phyloP scores from a whole-genome alignment of 306 rosid species.

The Rubus parviflorus region DNA sequence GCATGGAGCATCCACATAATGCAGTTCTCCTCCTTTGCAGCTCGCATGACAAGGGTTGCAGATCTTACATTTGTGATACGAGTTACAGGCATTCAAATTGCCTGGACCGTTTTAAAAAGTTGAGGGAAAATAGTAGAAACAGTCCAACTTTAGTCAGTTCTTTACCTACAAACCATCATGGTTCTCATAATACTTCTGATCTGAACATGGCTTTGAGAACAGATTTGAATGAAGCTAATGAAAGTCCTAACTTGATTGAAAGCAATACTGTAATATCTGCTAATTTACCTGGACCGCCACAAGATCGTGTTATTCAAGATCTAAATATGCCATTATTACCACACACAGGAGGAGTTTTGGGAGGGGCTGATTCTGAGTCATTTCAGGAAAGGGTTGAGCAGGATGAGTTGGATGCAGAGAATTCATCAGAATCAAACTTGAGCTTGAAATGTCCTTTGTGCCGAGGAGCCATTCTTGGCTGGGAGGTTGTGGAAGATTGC shows the following conservation, averaged over 20 bases:
- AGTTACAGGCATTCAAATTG: conserved; percentile 99
- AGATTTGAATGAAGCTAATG: conserved; percentile 64
- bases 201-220: conserved; percentile 49
- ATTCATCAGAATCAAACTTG: conserved; percentile 57
- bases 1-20: conserved; percentile 99
- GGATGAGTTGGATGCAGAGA: conserved; percentile 58
- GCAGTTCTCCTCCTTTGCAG: conserved; percentile 97
- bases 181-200: conserved; percentile 63
- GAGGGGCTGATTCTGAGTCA: conserved; percentile 71
- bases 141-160: conserved; percentile 66
- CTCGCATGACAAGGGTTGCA: conserved; percentile 98
- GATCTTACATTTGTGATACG: conserved; percentile 91
- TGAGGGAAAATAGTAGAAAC: conserved; percentile 58
- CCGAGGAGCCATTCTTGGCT: conserved; percentile 69
- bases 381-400: conserved; percentile 61
- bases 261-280: conserved; percentile 59
- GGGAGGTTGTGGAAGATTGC: conserved; percentile 89
- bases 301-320: conserved; percentile 61
- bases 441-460: conserved; percentile 84
- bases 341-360: conserved; percentile 60
- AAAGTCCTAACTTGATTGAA: conserved; percentile 59
- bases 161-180: conserved; percentile 54
- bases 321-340: conserved; percentile 58
- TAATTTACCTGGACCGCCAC: conserved; percentile 63
- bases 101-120: conserved; percentile 88